Conservation (phyloP, 2,329 filamentous ascomycete genomes). For the Blastomyces emzantsi region DNA sequence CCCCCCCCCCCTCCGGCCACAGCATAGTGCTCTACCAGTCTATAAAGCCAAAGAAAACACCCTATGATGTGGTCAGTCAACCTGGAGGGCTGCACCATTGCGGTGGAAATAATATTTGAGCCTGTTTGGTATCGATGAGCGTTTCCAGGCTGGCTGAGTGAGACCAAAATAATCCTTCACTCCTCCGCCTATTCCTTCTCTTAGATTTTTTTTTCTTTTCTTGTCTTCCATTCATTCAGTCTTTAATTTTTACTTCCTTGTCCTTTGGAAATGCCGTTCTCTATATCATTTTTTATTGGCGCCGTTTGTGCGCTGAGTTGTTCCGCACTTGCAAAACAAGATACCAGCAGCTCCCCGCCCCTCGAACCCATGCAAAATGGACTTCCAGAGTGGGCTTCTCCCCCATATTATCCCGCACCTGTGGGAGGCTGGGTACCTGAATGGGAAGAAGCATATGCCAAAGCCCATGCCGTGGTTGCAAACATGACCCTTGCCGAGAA, state of each 20-base stretch:
- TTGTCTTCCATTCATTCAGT: conserved; percentile 9
- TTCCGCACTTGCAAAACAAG: neutral
- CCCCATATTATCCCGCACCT: conserved; percentile 64
- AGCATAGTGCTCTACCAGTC: neutral
- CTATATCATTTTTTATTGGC: neutral
- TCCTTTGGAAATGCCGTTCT: conserved; percentile 4
- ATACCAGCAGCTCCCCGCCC: neutral
- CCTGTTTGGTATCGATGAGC: neutral
- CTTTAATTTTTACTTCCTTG: neutral
- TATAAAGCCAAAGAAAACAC: neutral
- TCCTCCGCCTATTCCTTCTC: neutral
- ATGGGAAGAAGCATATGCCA: conserved; percentile 62
- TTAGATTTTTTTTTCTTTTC: conserved; percentile 13
- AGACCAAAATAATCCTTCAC: neutral
- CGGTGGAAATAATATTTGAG: neutral
- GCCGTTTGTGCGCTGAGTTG: neutral
- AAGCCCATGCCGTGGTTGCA: conserved; percentile 58
- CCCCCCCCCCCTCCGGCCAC: neutral
- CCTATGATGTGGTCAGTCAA: neutral
- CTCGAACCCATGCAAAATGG: neutral
- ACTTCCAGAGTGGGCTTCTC: conserved; percentile 22
- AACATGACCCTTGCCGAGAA: conserved; percentile 75
- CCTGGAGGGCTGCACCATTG: neutral
- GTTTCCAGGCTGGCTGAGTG: no score
- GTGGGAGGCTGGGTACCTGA: conserved; percentile 60